A percentile compares a stretch with the other conserved stretches of the same genome.
Evolutionary conservation across 75 land plant genomes (phyloP).

Genomic region (Picea sitchensis): DNA sequence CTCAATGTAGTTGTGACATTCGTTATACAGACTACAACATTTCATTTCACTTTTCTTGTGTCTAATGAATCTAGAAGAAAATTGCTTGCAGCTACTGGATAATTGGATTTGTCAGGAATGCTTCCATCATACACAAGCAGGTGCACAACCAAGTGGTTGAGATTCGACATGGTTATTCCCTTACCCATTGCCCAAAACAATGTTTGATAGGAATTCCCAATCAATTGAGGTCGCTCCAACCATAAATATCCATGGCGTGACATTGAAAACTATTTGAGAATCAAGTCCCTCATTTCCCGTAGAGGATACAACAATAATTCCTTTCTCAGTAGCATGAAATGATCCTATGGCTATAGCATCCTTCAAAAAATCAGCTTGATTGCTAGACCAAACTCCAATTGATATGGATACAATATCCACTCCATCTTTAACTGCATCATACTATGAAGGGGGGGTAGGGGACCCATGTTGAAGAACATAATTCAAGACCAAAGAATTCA

Average conservation of each 20-base stretch:
- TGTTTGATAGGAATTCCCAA: conserved; percentile 15
- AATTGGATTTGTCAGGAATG: conserved; percentile 8
- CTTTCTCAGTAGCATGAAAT: conserved; percentile 23
- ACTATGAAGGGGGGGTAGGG: too few relatives aligned
- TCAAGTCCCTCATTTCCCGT: conserved; percentile 38
- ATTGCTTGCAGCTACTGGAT: not conserved
- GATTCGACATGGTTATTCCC: too few relatives aligned
- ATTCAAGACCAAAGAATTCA: too few relatives aligned
- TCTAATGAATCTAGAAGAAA: conserved; percentile 40
- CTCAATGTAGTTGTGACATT: not conserved
- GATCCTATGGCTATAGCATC: conserved; percentile 28
- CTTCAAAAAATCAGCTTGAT: conserved; percentile 26
- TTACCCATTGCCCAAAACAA: too few relatives aligned
- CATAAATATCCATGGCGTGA: conserved; percentile 30
- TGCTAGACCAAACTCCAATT: conserved; percentile 38
- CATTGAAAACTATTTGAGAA: conserved; percentile 14
- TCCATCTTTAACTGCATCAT: conserved; percentile 54
- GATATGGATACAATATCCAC: conserved; percentile 64
- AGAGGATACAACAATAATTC: conserved; percentile 19
- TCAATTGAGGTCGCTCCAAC: conserved; percentile 41
- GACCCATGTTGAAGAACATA: too few relatives aligned
- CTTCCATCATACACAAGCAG: conserved; percentile 31
- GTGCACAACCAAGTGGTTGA: conserved; percentile 21
- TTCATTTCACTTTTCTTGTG: conserved; percentile 43
- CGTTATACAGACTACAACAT: conserved; percentile 56